Percentiles rank a stretch among this genome's conserved stretches.
Conservation (phyloP, 2,329 filamentous ascomycete genomes). For the Scedosporium aurantiacum region DNA sequence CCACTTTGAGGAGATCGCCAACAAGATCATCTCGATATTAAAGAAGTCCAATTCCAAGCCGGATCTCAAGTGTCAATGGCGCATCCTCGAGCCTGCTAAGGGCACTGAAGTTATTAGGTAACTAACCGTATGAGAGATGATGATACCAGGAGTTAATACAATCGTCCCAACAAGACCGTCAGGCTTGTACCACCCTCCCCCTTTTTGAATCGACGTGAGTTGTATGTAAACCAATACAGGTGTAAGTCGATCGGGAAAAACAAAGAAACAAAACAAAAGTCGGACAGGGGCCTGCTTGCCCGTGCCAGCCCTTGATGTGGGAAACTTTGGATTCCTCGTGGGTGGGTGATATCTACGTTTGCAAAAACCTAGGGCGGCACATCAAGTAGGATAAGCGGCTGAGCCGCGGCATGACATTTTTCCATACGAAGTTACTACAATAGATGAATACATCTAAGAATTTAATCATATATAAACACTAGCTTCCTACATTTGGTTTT, state of each 20-base stretch:
- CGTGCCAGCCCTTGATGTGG: too few species aligned
- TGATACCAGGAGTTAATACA: neutral
- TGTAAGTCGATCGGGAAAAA: too few species aligned
- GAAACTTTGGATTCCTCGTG: too few species aligned
- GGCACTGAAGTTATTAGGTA: slow-evolving; percentile 42
- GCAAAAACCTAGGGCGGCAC: too few species aligned
- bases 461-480: neutral
- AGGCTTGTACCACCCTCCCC: too few species aligned
- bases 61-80: slow-evolving; percentile 73
- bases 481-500: neutral
- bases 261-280: too few species aligned
- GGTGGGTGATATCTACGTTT: too few species aligned
- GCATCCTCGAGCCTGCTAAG: slow-evolving; percentile 76
- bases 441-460: neutral
- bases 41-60: slow-evolving; percentile 43
- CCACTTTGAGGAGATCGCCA: slow-evolving; percentile 80
- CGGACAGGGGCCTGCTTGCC: too few species aligned
- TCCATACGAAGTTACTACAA: neutral
- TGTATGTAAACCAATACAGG: too few species aligned
- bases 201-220: too few species aligned
- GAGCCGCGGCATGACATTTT: too few species aligned
- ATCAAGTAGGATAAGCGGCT: too few species aligned
- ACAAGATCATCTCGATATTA: slow-evolving; percentile 66
- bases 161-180: neutral
- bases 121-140: neutral